phyloP scores from a whole-genome alignment of 2,329 filamentous ascomycete species.

The Pseudopithomyces maydicus region DNA sequence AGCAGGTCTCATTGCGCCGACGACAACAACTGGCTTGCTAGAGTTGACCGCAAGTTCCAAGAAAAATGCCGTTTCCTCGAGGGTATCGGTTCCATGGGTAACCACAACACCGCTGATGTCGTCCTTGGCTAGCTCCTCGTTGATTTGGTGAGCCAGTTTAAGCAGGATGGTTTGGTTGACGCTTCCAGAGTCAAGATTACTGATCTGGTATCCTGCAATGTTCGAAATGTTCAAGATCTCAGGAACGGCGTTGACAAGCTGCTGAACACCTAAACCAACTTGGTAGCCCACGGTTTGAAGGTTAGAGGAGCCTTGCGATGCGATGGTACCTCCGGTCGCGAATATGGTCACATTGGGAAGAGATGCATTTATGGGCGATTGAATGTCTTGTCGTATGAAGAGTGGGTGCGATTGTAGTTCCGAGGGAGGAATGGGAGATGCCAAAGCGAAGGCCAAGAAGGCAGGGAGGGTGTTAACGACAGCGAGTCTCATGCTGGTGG shows the following conservation, averaged over 20 bases:
- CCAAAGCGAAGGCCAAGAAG: slow-evolving; percentile 23
- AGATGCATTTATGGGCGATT: slow-evolving; percentile 48
- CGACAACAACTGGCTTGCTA: slow-evolving; percentile 64
- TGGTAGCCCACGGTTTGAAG: slow-evolving; percentile 62
- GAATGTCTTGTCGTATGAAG: slow-evolving; percentile 35
- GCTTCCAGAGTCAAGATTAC: slow-evolving; percentile 11
- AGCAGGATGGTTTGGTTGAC: slow-evolving; percentile 58
- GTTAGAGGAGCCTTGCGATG: slow-evolving; percentile 55
- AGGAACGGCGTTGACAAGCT: slow-evolving; percentile 61
- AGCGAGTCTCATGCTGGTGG: slow-evolving; percentile 26
- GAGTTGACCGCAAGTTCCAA: slow-evolving; percentile 62
- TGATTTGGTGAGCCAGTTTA: slow-evolving; percentile 55
- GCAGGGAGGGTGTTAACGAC: slow-evolving; percentile 23
- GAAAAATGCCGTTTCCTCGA: slow-evolving; percentile 69
- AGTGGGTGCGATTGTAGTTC: slow-evolving; percentile 21
- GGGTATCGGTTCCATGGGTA: slow-evolving; percentile 69
- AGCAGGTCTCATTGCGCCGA: slow-evolving; percentile 67
- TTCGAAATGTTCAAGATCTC: slow-evolving; percentile 57
- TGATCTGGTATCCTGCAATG: slow-evolving; percentile 20
- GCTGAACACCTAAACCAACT: slow-evolving; percentile 55
- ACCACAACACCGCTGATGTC: slow-evolving; percentile 58
- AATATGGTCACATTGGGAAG: slow-evolving; percentile 64
- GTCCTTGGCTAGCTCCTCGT: slow-evolving; percentile 53
- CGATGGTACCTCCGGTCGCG: slow-evolving; percentile 65
- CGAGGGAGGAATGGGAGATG: slow-evolving; percentile 26